A percentile compares a stretch with the other conserved stretches of the same genome.
phyloP scores from a whole-genome alignment of 2,329 filamentous ascomycete species.

The Lasiodiplodia gonubiensis region DNA sequence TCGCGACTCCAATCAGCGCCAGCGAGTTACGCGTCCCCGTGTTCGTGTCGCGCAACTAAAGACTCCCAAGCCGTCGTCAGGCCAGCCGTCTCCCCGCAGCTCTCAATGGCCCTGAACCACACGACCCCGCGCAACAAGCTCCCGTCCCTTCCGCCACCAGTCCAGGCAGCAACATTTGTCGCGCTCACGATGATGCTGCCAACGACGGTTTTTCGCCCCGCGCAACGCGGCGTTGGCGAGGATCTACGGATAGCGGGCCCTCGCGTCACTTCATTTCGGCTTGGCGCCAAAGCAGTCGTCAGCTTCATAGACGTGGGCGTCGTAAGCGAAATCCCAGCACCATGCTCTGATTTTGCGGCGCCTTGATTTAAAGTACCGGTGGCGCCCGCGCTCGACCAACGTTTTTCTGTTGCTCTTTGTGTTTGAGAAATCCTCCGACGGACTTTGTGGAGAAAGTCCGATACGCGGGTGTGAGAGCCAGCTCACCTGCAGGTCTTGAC shows the following conservation, averaged over 20 bases:
- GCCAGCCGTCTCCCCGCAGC: neutral
- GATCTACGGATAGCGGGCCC: constrained; percentile 17
- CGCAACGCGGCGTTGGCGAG: constrained; percentile 3
- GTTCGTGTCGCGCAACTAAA: neutral
- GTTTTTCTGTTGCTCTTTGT: constrained; percentile 2
- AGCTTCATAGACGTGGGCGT: constrained; percentile 22
- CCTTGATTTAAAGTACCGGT: constrained; percentile 1
- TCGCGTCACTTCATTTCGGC: constrained; percentile 26
- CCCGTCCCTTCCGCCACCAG: constrained; percentile 3
- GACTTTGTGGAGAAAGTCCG: constrained; percentile 9
- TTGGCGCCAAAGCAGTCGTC: constrained; percentile 27
- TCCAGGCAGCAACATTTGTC: constrained; percentile 7
- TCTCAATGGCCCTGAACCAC: neutral
- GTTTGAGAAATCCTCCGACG: neutral
- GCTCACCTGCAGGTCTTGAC: constrained; percentile 36
- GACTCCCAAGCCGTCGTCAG: neutral
- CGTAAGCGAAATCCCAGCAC: constrained; percentile 11
- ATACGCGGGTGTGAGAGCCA: constrained; percentile 18
- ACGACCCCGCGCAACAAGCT: neutral
- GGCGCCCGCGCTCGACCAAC: neutral
- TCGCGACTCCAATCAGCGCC: neutral
- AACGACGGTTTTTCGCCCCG: neutral
- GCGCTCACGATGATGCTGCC: neutral
- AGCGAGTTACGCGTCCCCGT: neutral
- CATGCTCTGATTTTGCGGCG: neutral